Evolutionary conservation across 495 filamentous ascomycete genomes (phyloP), one percentile per base, ranked within the genome.

Genomic region (Aspergillus affinis): DNA sequence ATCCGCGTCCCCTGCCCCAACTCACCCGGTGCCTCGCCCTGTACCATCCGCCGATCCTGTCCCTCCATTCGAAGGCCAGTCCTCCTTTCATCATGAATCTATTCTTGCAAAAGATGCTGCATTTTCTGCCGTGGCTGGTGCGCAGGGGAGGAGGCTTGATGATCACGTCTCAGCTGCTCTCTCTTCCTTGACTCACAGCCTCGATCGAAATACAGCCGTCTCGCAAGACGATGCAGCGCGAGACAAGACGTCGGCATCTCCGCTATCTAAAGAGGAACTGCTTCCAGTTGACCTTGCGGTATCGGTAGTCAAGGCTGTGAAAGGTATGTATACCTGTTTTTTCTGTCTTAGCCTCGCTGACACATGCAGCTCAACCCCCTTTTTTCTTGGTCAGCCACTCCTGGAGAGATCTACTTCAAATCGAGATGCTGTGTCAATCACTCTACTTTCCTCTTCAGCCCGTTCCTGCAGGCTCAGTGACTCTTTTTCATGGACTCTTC

Each of bases 331-430:
- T 10, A 7, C 19, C 26, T 18, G 26, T 19, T 21, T 20, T 29
- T 2, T 26, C 0, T 20, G 9, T 15, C 12, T 17, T 13, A 21
- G 20, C 2, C n/a, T 45, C 4, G 20, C 60, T 68, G 20, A 65
- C 59, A 17, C 6, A 13, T 30, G 20, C 23, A 69, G 68, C 61
- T 5, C 63, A 62, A 53, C 68, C 65, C 20, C 68, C 68, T 2
- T 70, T 70, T 29, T 65, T 57, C 44, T 45, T 70, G 46, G 68
- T 70, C 21, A 67, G 65, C 53, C 68, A 70, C 45, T 63, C 68
- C 5, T 70, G 68, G 68, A 55, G 61, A 51, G 55, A 67, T 30
- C 41, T 57, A 9, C 23, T 56, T 1, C 65, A 67, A 44, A 47
- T 70, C 2, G 65, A 70, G 36, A 51, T 54, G 8, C 57, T 70